Evolutionary conservation across 1,139 yeast genomes (phyloP), one percentile per base, ranked within the genome.

Genomic region (Nakaseomyces bracarensis): DNA sequence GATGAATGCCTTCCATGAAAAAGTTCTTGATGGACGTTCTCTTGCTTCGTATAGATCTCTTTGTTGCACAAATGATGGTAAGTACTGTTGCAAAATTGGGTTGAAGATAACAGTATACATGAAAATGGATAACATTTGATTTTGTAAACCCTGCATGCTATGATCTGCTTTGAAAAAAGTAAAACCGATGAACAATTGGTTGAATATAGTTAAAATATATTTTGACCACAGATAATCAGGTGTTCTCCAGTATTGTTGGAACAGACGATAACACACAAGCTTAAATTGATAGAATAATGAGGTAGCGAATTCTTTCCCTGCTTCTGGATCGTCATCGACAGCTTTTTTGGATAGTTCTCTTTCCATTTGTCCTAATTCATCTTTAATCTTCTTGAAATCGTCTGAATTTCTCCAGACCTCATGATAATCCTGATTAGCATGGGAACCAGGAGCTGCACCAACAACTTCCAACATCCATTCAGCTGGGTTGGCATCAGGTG

Each of bases 41-140:
- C 95, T 77, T n/a, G 81, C 89, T 60, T 85, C 95, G 59, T 84
- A 87, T 38, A 87, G 67, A 52, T 78, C 78, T 65, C 96, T 77
- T 62, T 82, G 94, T 38, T 66, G 62, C 39, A 81, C 79, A 58
- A 71, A 84, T 44, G 73, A 68, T 35, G 95, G 93, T 55, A 84
- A 67, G 68, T 79, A 74, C 62, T 85, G 95, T 61, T 84, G 82
- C 43, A 79, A 60, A 49, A 82, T 55, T 35, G 85, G 78, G 49
- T 74, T 74, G 64, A 80, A 72, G 40, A 78, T 69, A 52, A 77
- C 71, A 3, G 60, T 53, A 39, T 78, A 71, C 85, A 82, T 79
- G 67, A 83, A 82, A 42, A 78, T 62, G 2, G 87, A 68, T 53
- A 81, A 78, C 79, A 74, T 74, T 64, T 76, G 80, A 59, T 75